Evolutionary conservation across 1,139 yeast genomes (phyloP), one percentile per base, ranked within the genome.

Genomic region (Hansenula anomala): DNA sequence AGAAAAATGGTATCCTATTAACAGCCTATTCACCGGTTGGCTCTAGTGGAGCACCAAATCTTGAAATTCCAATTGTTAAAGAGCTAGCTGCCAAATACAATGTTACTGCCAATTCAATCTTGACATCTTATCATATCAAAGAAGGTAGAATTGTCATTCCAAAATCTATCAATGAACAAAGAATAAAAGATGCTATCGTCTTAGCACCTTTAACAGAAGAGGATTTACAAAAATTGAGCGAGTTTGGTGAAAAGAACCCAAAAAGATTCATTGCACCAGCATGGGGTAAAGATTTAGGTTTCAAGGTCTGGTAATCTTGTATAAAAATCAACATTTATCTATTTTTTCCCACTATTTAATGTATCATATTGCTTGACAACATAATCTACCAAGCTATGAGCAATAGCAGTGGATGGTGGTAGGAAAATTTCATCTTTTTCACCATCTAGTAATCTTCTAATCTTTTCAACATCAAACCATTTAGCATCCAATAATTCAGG

Each of bases 401-500:
- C 80, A 46, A 75, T 71, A 2, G 81, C 77, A 13, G 64, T 63
- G 11, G 59, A 52, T 2, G 75, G 75, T 11, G 81, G 81, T 19
- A 75, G 47, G 22, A 52, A 51, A 45, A 67, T 59, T 10, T 54
- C 61, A 11, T 55, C 60, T 19, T 56, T 56, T 1, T 47, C 50
- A 27, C 50, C 50, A 6, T 49, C 45, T 20, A 80, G 63, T 41
- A 79, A 62, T 22, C 67, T 63, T 33, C 64, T 61, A 20, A 86
- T 68, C 34, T 75, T 76, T 2, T 63, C 66, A 10, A 73, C 64
- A 40, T 80, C 78, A 51, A 87, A 82, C 97, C 97, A 88, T 53
- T 78, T 69, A 16, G 96, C 95, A 56, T 86, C 95, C 20, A 71
- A 75, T 40, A 90, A 67, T 61, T 90, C 97, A 24, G 85, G 78